Base-by-base conservation (phyloP, 768 basidiomycete species). In the Xerocomellus intermedius region DNA sequence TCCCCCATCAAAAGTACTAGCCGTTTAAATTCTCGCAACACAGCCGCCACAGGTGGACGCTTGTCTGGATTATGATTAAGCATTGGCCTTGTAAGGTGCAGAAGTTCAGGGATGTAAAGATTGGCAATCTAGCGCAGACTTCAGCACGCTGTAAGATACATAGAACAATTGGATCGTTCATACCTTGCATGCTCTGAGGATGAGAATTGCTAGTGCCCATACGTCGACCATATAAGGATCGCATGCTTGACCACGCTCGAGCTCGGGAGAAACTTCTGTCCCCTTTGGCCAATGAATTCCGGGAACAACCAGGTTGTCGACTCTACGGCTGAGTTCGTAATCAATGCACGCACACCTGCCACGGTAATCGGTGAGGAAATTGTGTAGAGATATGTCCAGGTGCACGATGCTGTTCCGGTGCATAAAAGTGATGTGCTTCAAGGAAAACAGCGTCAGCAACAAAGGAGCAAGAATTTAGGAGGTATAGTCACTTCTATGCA, bases 221-320 rank as follows among this genome's bases (percentile, higher is more conserved):
- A 90, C 78, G 63, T 91, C 88, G 8, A 87, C 72, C 70, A 87
- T 88, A 65, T 81, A 89, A 5, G 87, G 84, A 67, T 88, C 79
- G 37, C 64, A 64, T 48, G 64, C 66, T 42, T 76, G 78, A 19
- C 77, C 79, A 21, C 68, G 64, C 60, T 84, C 87, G 46, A 81
- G 79, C 68, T 91, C 89, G 13, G 88, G 88, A 19, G 89, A 85
- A 12, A 85, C 63, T 54, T 90, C 89, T 19, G 87, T 86, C 21
- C 82, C 81, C 14, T 82, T 77, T 63, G 75, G 76, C 42, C 73
- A 61, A 55, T 66, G 67, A 19, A 85, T 68, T 26, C 72, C 64
- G 8, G 80, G 77, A 47, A 64, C 61, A 21, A 68, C 53, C 4
- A 64, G 42, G 37, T 68, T 69, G 45, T 79, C 74, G 64, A 83